phyloP scores from a whole-genome alignment of 106 monocot genomes.

The Phalaenopsis aphrodite region DNA sequence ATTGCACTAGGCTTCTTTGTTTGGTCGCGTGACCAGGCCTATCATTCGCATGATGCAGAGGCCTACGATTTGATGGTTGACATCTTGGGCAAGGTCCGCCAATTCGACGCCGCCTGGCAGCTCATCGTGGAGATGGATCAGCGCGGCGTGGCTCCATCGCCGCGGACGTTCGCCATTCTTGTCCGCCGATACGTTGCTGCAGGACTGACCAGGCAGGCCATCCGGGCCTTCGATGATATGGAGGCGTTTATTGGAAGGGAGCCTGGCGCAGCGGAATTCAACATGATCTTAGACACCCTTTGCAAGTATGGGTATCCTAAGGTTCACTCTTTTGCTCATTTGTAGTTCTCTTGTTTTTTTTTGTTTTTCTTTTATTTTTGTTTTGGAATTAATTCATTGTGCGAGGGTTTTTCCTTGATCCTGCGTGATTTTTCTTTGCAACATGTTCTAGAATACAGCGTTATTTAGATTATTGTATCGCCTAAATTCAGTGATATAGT shows the following conservation, averaged over 20 bases:
- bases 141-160: slow-evolving; percentile 34
- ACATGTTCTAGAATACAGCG: neutral
- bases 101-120: slow-evolving; percentile 91
- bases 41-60: slow-evolving; percentile 22
- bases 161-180: slow-evolving; percentile 56
- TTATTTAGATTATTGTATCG: too few species aligned
- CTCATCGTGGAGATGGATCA: slow-evolving; percentile 75
- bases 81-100: slow-evolving; percentile 52
- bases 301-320: slow-evolving; percentile 95
- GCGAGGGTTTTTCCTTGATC: neutral
- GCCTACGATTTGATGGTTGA: slow-evolving; percentile 79
- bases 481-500: too few species aligned
- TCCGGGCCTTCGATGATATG: slow-evolving; percentile 85
- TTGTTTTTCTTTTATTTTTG: neutral
- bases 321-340: slow-evolving; percentile 23
- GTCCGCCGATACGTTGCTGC: slow-evolving; percentile 68
- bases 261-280: slow-evolving; percentile 42
- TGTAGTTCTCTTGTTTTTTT: neutral
- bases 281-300: slow-evolving; percentile 75
- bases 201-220: slow-evolving; percentile 67
- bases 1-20: slow-evolving; percentile 75
- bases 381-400: neutral
- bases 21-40: slow-evolving; percentile 50
- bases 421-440: neutral
- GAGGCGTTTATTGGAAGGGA: slow-evolving; percentile 81